A percentile compares a stretch with the other conserved stretches of the same genome.
These are phyloP conservation scores for Ascochyta rabiei DNA, from an alignment of 2,329 filamentous ascomycete species.

Conservation along the genomic window DNA sequence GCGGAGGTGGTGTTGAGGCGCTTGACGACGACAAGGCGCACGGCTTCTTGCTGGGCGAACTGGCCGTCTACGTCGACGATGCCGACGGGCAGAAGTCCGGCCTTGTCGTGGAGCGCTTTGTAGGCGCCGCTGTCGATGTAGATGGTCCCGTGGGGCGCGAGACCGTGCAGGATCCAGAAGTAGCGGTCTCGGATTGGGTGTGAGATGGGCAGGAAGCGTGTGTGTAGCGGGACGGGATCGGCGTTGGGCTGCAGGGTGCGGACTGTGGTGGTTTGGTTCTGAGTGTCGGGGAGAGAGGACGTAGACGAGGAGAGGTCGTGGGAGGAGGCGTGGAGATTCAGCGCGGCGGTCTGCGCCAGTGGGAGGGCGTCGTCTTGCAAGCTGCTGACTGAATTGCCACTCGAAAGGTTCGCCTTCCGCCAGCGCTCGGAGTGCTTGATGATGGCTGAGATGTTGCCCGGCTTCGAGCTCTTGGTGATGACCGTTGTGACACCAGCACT, in stretches of 20 bases:
- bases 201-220: conserved; percentile 84
- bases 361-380: conserved; percentile 36
- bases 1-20: conserved; percentile 43
- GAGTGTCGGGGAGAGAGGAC: conserved; percentile 40
- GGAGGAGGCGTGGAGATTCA: conserved; percentile 26
- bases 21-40: conserved; percentile 81
- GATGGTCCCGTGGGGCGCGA: conserved; percentile 85
- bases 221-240: conserved; percentile 71
- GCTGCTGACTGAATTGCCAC: conserved; percentile 37
- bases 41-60: conserved; percentile 92
- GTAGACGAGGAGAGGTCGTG: conserved; percentile 32
- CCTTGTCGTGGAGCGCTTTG: conserved; percentile 78
- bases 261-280: conserved; percentile 19
- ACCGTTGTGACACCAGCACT: conserved; percentile 95
- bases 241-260: conserved; percentile 27
- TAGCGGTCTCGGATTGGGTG: conserved; percentile 90
- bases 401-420: conserved; percentile 49
- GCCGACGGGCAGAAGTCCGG: conserved; percentile 87
- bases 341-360: conserved; percentile 27
- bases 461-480: conserved; percentile 92
- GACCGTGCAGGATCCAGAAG: conserved; percentile 95
- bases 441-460: conserved; percentile 88
- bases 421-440: conserved; percentile 77
- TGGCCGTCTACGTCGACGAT: conserved; percentile 85
- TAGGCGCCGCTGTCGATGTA: conserved; percentile 94